A percentile compares a stretch with the other conserved stretches of the same genome.
Conservation (phyloP, 2,329 filamentous ascomycete genomes). For the Fusarium sp. region DNA sequence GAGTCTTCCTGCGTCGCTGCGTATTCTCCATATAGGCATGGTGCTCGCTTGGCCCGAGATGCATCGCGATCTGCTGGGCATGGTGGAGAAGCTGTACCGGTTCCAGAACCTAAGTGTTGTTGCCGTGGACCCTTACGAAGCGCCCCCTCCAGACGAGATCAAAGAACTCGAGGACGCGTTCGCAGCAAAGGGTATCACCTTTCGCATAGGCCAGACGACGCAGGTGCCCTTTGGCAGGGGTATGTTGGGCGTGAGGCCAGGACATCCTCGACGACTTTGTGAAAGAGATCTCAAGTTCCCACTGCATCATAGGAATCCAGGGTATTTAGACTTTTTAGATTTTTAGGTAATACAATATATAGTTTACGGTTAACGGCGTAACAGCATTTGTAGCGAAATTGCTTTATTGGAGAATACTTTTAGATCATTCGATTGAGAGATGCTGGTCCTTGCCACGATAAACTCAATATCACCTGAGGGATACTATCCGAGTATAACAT, state of each 20-base stretch:
- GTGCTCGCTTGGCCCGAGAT: slow-evolving; percentile 43
- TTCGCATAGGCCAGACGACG: slow-evolving; percentile 38
- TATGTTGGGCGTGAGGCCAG: slow-evolving; percentile 42
- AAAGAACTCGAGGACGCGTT: slow-evolving; percentile 35
- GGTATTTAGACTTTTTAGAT: slow-evolving; percentile 25
- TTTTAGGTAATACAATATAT: slow-evolving; percentile 4
- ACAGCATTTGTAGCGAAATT: slow-evolving; percentile 5
- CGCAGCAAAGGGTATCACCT: slow-evolving; percentile 28
- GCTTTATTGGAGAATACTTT: background rate
- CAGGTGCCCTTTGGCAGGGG: slow-evolving; percentile 42
- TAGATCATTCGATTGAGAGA: too few species aligned
- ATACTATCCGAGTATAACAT: too few species aligned
- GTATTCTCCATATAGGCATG: slow-evolving; percentile 41
- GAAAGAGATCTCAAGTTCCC: slow-evolving; percentile 36
- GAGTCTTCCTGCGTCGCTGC: slow-evolving; percentile 37
- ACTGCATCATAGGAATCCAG: slow-evolving; percentile 24
- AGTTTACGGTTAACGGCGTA: background rate
- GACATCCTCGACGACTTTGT: slow-evolving; percentile 28
- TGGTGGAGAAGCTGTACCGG: slow-evolving; percentile 35
- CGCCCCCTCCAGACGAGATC: slow-evolving; percentile 27
- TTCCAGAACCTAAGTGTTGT: slow-evolving; percentile 38
- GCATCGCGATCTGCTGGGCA: slow-evolving; percentile 38
- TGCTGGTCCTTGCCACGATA: too few species aligned
- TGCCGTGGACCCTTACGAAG: slow-evolving; percentile 42
- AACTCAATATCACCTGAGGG: too few species aligned